Base-by-base conservation (phyloP, 139 green algal genomes). In the Micromonas commoda region DNA sequence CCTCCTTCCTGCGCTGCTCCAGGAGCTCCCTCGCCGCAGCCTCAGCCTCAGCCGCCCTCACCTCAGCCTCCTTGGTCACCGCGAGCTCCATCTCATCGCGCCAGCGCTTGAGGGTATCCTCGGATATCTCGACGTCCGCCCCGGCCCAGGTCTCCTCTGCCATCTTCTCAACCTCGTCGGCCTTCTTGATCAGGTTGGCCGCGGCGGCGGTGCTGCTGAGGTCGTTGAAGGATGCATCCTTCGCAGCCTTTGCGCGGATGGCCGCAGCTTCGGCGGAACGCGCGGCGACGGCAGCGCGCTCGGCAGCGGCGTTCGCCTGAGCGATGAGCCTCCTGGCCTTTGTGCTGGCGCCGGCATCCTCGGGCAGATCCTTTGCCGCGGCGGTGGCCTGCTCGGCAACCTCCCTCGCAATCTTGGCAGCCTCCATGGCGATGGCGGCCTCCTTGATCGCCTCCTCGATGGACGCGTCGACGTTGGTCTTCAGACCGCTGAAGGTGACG, bases 1-100 rank as follows among this genome's bases (percentile, higher is more conserved):
- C 35, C 35, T 60, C 37, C 32, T 75, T 61, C n/a, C 21, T 54
- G 20, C 35, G 68, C 68, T 61, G 2, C 68, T 75, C 28, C 35
- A n/a, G 24, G 21, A n/a, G 19, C 37, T 75, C 68, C 32, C 13
- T 75, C 35, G 33, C 68, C 21, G 57, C 1, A 20, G 33, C 13
- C 68, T 60, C 32, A 32, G 34, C 1, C 28, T 32, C 63, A 23
- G 20, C 63, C 28, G 63, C 63, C 20, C 31, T 28, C 63, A 23
- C 34, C 31, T 34, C 63, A 28, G 63, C 63, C 63, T 70, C 20
- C 63, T 32, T 23, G 20, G 31, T 70, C n/a, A 33, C 21, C 28
- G 24, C 24, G 63, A 70, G 2, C 28, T 39, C 63, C 31, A 16
- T 21, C 28, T 70, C 2, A 2, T 70, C 28, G 28, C 63, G 31